phyloP scores from a whole-genome alignment of 768 basidiomycete species.

The Megacollybia marginata region DNA sequence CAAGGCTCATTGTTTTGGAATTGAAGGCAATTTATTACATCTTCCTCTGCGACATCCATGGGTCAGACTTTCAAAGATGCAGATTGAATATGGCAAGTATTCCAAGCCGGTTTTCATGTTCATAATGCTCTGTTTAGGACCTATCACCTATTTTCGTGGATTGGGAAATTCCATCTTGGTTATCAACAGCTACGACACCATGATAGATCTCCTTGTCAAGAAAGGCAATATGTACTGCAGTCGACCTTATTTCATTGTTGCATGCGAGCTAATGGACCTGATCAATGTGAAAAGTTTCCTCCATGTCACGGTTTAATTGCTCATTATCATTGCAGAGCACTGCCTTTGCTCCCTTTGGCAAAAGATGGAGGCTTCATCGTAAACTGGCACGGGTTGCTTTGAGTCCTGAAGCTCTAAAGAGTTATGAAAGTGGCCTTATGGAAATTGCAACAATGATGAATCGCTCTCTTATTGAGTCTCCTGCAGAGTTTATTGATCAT shows the following conservation, averaged over 20 bases:
- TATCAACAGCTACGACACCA: slow-evolving; percentile 17
- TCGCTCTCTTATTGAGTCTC: slow-evolving; percentile 6
- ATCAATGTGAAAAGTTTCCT: neutral
- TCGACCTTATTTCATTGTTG: slow-evolving; percentile 17
- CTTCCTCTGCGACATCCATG: neutral
- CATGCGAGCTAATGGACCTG: slow-evolving; percentile 5
- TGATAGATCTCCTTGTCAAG: slow-evolving; percentile 18
- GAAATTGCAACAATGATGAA: slow-evolving; percentile 13
- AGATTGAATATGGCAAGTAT: neutral
- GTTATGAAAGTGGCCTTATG: slow-evolving; percentile 21
- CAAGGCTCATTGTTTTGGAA: no score
- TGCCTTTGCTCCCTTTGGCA: neutral
- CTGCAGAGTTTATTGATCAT: slow-evolving; percentile 12
- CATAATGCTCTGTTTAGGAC: slow-evolving; percentile 8
- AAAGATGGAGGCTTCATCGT: slow-evolving; percentile 17
- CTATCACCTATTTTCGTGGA: slow-evolving; percentile 16
- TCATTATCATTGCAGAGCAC: neutral
- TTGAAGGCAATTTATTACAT: neutral
- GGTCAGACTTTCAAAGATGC: neutral
- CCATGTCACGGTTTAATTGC: neutral
- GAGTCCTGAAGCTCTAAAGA: slow-evolving; percentile 17
- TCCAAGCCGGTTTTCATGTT: neutral
- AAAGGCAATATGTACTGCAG: slow-evolving; percentile 22
- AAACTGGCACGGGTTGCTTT: slow-evolving; percentile 19
- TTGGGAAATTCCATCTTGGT: slow-evolving; percentile 17